Evolutionary conservation across 768 basidiomycete species (phyloP), one percentile per base, ranked within the genome.

Genomic region (Gautieria morchelliformis): DNA sequence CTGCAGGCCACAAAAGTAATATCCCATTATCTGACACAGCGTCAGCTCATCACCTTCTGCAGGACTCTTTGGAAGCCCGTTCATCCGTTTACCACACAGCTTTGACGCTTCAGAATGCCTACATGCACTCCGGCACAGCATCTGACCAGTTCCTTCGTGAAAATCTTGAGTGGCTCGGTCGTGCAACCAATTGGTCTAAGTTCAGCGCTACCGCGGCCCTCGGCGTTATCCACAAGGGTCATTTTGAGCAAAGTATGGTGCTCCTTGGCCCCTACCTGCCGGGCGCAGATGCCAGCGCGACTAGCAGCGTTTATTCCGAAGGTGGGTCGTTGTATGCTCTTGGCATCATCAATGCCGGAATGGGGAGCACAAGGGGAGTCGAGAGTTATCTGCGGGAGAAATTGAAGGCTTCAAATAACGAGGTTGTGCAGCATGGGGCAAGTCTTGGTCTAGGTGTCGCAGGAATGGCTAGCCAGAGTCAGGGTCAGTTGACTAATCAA

Each of bases 1-100:
- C 76, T 99, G 49, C 94, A 94, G 71, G 85, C 85, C 64, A 93
- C 93, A 53, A 97, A 95, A 78, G 92, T 90, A 62, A 33, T 57
- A 22, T 37, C 20, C 50, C 40, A 6, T 53, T 30, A 24, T 33
- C 42, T 3, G 14, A n/a, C 42, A 9, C 19, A n/a, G 17, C 42
- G 17, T 12, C 39, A 37, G 8, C 55, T 20, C 45, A 35, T 46
- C n/a, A 8, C 32, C 24, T 39, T 4, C 53, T 55, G 4, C 61
- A 93, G 91, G 93, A 97, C 52, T 83, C 84, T 1, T 77, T 98
- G 20, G 95, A 97, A 66, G 81, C 93, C 27, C 87, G 95, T 39
- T 94, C 91, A 22, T 98, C 95, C 19, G 91, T 99, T 67, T 98
- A 93, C 69, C 96, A 99, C 72, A 93, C 92, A 5, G 93, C 96